Conservation (phyloP, 2,329 filamentous ascomycete species). For the Tolypocladium pustulatum region DNA sequence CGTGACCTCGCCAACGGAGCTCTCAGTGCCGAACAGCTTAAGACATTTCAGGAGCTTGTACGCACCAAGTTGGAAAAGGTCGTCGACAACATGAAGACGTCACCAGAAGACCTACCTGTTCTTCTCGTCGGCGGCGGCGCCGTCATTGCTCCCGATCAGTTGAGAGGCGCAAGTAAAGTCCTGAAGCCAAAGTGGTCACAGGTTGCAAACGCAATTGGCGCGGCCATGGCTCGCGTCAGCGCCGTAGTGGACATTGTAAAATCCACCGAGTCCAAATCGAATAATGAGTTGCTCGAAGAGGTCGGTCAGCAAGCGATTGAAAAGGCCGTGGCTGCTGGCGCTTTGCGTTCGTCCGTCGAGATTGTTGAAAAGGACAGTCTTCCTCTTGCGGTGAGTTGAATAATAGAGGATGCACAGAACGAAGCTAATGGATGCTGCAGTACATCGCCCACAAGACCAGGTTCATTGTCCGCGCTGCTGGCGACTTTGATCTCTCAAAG, state of each 20-base stretch:
- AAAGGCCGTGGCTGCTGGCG: conserved; percentile 34
- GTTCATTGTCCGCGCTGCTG: conserved; percentile 49
- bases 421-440: conserved; percentile 11
- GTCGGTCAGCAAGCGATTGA: conserved; percentile 30
- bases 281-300: conserved; percentile 24
- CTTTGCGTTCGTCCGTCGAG: conserved; percentile 28
- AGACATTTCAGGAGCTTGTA: conserved; percentile 27
- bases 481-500: conserved; percentile 38
- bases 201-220: conserved; percentile 56
- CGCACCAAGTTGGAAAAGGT: conserved; percentile 42
- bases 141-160: conserved; percentile 42
- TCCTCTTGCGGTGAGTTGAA: conserved; percentile 34
- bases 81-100: conserved; percentile 54
- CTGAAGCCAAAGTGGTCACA: conserved; percentile 45
- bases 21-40: conserved; percentile 21
- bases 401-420: not conserved
- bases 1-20: conserved; percentile 20
- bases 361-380: conserved; percentile 43
- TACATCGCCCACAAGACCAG: conserved; percentile 42
- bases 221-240: conserved; percentile 50
- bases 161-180: conserved; percentile 45
- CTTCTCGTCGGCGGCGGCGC: conserved; percentile 55
- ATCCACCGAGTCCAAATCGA: conserved; percentile 31
- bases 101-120: conserved; percentile 46
- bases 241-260: conserved; percentile 40